phyloP scores from a whole-genome alignment of 345 rosid genomes.

The Salix viminalis region DNA sequence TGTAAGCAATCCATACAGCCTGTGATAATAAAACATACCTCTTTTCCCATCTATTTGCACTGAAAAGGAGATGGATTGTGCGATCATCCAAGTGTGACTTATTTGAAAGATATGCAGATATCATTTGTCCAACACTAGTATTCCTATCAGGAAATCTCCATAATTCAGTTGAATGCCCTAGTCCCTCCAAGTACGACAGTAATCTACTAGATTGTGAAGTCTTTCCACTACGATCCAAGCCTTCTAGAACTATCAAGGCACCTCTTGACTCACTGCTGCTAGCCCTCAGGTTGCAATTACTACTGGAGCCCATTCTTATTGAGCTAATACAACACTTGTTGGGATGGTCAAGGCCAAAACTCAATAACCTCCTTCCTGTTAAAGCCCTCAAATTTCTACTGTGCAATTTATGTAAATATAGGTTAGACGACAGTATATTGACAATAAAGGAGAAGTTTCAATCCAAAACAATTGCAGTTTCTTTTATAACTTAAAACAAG shows the following conservation, averaged over 20 bases:
- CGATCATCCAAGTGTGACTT: slow-evolving; percentile 73
- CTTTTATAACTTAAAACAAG: too few relatives aligned
- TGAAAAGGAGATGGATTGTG: slow-evolving; percentile 86
- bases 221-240: slow-evolving; percentile 91
- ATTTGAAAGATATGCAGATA: slow-evolving; percentile 72
- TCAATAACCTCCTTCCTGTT: slow-evolving; percentile 27
- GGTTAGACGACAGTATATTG: too few relatives aligned
- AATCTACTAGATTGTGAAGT: slow-evolving; percentile 63
- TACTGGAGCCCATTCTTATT: slow-evolving; percentile 42
- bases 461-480: neutral
- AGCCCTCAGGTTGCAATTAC: slow-evolving; percentile 13
- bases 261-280: slow-evolving; percentile 50
- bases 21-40: slow-evolving; percentile 33
- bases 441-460: too few relatives aligned
- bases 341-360: slow-evolving; percentile 17
- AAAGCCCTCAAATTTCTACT: slow-evolving; percentile 36
- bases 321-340: slow-evolving; percentile 23
- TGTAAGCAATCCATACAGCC: neutral
- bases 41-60: slow-evolving; percentile 95
- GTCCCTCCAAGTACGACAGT: slow-evolving; percentile 55
- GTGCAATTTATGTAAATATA: neutral
- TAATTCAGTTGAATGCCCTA: slow-evolving; percentile 64
- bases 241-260: slow-evolving; percentile 84
- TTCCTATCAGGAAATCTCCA: slow-evolving; percentile 88
- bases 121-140: slow-evolving; percentile 77